A percentile compares a stretch with the other conserved stretches of the same genome.
These are phyloP conservation scores for Gossypium schwendimanii DNA, from an alignment of 441 rosid genomes.

Conservation along the genomic window DNA sequence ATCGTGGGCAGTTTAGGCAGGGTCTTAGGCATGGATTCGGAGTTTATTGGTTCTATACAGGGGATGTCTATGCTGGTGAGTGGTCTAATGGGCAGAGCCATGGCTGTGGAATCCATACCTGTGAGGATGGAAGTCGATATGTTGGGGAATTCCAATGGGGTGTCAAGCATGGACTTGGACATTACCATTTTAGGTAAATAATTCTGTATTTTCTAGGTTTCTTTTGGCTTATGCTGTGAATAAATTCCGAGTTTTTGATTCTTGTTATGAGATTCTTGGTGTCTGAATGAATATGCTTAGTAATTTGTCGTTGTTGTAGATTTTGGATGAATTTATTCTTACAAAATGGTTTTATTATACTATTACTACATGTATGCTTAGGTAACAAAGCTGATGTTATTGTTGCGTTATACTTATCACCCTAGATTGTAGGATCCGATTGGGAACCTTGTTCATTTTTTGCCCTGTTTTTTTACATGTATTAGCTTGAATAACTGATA, in stretches of 20 bases:
- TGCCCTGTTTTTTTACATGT: background rate
- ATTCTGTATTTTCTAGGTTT: background rate
- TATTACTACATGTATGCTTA: background rate
- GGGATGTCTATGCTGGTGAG: conserved; percentile 82
- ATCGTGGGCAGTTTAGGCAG: conserved; percentile 69
- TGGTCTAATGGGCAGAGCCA: conserved; percentile 93
- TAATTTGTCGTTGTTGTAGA: background rate
- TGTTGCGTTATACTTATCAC: background rate
- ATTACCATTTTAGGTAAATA: conserved; percentile 77
- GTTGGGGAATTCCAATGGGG: conserved; percentile 93
- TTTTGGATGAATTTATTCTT: background rate
- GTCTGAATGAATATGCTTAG: background rate
- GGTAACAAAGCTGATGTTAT: background rate
- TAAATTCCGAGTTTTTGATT: background rate
- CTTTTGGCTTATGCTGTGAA: background rate
- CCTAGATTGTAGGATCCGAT: background rate
- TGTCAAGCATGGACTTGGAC: conserved; percentile 87
- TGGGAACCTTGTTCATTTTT: background rate
- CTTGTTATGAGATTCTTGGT: background rate
- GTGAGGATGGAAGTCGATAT: conserved; percentile 81
- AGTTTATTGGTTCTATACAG: conserved; percentile 73
- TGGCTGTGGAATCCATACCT: conserved; percentile 84
- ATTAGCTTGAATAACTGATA: background rate
- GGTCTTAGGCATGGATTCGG: conserved; percentile 82
- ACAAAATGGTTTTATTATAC: background rate